Base-by-base conservation (phyloP, 306 rosid species). In the Mimosa pudica region DNA sequence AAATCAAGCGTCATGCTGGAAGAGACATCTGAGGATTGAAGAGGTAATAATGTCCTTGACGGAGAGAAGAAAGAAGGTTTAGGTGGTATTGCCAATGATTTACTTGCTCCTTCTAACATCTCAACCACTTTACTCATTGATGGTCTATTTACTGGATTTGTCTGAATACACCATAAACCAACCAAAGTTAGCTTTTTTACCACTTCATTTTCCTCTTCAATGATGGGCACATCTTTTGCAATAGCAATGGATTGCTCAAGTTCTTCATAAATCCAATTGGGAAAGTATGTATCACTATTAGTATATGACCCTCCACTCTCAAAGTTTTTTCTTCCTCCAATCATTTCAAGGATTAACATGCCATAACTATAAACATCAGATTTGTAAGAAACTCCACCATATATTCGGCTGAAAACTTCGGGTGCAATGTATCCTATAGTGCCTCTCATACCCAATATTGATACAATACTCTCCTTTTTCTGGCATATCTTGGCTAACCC, bases 31-130 rank as follows among this genome's bases (percentile, higher is more conserved):
- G 42, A 38, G 5, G 5, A 38, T 38, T 38, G 42, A 38, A 38
- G 42, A 5, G 42, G 42, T 5, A 38, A 38, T 38, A 38, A 38
- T 38, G 42, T 38, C 57, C 20, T 51, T 41, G 77, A 38, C 9
- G 84, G 84, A 24, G 80, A 69, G 32, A 36, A 18, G 45, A 68
- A n/a, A 41, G 8, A 58, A 18, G 85, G 88, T 4, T 70, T 76
- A 6, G 87, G 87, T 62, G 87, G 81, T 36, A 80, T 10, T 58
- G 35, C 68, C n/a, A 84, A 8, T 24, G 82, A 76, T 30, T 80
- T 64, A 47, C 36, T 47, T 3, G 42, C 46, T 13, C 84, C 87
- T 80, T 80, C 81, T 17, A 80, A 57, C 33, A 57, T 18, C 32
- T 57, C 62, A n/a, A 57, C 62, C 24, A 57, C 62, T 57, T n/a